Evolutionary conservation across 805 yeast species (phyloP).

Genomic region (Myxozyma sirexii): DNA sequence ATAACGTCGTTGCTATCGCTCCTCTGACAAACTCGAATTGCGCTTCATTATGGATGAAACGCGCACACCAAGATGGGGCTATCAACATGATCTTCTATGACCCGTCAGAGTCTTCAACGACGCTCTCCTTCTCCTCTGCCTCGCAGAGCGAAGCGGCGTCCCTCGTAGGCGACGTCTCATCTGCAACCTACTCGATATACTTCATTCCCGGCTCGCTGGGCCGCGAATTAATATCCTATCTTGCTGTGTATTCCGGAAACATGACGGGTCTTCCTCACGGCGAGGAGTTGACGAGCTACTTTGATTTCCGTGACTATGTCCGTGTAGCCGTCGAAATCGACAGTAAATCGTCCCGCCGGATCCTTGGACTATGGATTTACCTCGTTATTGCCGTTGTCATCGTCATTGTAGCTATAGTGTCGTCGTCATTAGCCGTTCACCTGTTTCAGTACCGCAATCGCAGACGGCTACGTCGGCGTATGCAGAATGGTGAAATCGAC

Average conservation of each 20-base stretch:
- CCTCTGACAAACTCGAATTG: slow-evolving; percentile 22
- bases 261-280: slow-evolving; percentile 32
- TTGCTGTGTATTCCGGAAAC: slow-evolving; percentile 29
- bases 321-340: slow-evolving; percentile 30
- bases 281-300: slow-evolving; percentile 10
- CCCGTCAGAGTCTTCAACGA: not conserved
- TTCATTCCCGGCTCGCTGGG: slow-evolving; percentile 14
- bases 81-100: slow-evolving; percentile 22
- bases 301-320: slow-evolving; percentile 31
- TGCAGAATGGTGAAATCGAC: slow-evolving; percentile 30
- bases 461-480: slow-evolving; percentile 24
- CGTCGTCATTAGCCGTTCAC: slow-evolving; percentile 18
- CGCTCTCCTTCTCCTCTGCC: not conserved
- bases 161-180: not conserved
- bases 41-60: slow-evolving; percentile 26
- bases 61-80: slow-evolving; percentile 30
- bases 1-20: slow-evolving; percentile 28
- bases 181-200: slow-evolving; percentile 24
- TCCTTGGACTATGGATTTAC: slow-evolving; percentile 32
- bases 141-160: not conserved
- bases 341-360: not conserved
- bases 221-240: slow-evolving; percentile 10
- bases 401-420: slow-evolving; percentile 4
- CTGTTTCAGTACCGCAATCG: slow-evolving; percentile 19
- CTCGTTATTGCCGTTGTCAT: slow-evolving; percentile 28